phyloP scores from a whole-genome alignment of 1,284 basidiomycete species.

The Puccinia horiana region DNA sequence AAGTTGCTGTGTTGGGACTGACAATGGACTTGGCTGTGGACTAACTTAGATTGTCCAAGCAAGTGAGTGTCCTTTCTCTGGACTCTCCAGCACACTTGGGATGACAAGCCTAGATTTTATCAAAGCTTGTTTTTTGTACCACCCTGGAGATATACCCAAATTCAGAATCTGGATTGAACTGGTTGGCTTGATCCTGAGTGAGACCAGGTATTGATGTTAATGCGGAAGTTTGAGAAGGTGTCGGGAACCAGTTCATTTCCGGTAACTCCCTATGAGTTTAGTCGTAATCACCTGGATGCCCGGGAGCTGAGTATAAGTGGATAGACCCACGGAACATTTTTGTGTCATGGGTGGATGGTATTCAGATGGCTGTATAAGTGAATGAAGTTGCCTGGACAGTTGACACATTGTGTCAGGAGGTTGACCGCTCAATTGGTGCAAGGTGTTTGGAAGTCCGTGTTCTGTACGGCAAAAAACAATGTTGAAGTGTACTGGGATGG shows the following conservation, averaged over 20 bases:
- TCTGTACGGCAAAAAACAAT: too few species aligned
- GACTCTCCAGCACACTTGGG: constrained; percentile 3
- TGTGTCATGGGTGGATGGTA: too few species aligned
- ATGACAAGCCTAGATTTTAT: constrained; percentile 40
- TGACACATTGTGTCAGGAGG: too few species aligned
- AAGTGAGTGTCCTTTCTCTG: not conserved
- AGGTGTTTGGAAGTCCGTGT: too few species aligned
- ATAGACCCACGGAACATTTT: too few species aligned
- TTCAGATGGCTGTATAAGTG: too few species aligned
- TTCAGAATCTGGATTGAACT: constrained; percentile 41
- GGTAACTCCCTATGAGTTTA: too few species aligned
- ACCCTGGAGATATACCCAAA: constrained; percentile 43
- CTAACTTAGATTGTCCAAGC: not conserved
- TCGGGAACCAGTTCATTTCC: constrained; percentile 6
- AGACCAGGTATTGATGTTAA: constrained; percentile 38
- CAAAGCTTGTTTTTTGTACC: constrained; percentile 46
- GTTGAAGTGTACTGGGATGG: too few species aligned
- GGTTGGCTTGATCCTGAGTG: constrained; percentile 27
- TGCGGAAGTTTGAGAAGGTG: constrained; percentile 31
- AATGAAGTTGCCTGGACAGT: too few species aligned
- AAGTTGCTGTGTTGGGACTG: constrained; percentile 31
- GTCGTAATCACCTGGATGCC: too few species aligned
- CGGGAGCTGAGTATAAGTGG: too few species aligned
- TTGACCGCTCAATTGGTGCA: too few species aligned
- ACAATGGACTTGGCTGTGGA: not conserved